These are phyloP conservation scores for Penicillium dipodomyicola DNA, from an alignment of 495 filamentous ascomycete genomes.

Conservation along the genomic window DNA sequence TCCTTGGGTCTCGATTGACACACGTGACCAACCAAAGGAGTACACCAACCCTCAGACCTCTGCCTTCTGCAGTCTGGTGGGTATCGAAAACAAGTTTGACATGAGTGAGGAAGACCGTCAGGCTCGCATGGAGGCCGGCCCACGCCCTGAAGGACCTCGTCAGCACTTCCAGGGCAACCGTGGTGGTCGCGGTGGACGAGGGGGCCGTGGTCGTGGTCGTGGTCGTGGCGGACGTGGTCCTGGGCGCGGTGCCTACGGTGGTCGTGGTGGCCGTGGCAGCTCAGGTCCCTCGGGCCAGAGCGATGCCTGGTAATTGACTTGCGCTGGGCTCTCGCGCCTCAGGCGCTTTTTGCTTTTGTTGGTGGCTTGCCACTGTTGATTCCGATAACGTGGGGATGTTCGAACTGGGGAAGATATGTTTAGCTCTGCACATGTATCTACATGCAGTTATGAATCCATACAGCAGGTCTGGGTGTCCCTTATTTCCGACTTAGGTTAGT, in stretches of 20 bases:
- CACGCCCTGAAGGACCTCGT: constrained; percentile 17
- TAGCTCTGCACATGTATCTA: background rate
- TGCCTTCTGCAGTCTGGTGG: constrained; percentile 72
- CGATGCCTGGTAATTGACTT: background rate
- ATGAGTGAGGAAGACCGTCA: constrained; percentile 65
- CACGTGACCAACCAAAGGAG: constrained; percentile 58
- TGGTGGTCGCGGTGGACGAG: constrained; percentile 20
- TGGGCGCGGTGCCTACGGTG: background rate
- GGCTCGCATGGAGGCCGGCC: constrained; percentile 42
- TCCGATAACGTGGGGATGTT: background rate
- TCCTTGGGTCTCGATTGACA: constrained; percentile 34
- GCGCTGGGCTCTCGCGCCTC: background rate
- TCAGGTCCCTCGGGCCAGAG: background rate
- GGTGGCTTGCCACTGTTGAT: background rate
- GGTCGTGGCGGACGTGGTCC: constrained; percentile 19
- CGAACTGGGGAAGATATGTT: background rate
- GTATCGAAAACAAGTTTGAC: constrained; percentile 74
- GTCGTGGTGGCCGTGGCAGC: background rate
- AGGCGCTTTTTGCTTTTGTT: background rate
- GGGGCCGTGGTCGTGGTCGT: constrained; percentile 18
- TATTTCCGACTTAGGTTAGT: background rate
- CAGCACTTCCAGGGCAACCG: constrained; percentile 8
- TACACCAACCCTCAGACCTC: constrained; percentile 81
- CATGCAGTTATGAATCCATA: background rate
- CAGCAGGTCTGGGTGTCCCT: background rate